A percentile compares a stretch with the other conserved stretches of the same genome.
These are phyloP conservation scores for Aspergillus uvarum DNA, from an alignment of 2,329 filamentous ascomycete genomes.

Conservation along the genomic window DNA sequence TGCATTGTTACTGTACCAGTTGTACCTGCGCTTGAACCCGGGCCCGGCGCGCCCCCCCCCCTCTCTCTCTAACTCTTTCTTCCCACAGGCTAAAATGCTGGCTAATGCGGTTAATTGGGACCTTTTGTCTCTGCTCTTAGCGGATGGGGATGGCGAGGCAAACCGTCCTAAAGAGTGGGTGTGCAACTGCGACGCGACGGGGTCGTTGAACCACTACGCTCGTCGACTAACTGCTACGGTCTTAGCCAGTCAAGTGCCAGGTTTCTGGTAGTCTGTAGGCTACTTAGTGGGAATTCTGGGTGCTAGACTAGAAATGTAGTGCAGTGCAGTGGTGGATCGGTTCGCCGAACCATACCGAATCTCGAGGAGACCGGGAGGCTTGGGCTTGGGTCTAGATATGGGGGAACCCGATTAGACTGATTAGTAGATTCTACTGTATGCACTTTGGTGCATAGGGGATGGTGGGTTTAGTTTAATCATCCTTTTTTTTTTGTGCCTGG, in stretches of 20 bases:
- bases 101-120: background rate
- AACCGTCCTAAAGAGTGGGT: too few relatives aligned
- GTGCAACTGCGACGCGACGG: background rate
- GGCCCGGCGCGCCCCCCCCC: background rate
- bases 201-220: background rate
- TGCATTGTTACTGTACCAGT: background rate
- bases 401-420: background rate
- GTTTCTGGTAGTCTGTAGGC: background rate
- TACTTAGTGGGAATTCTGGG: too few relatives aligned
- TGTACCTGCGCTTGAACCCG: conserved; percentile 7
- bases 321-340: background rate
- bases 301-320: too few relatives aligned
- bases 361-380: conserved; percentile 3
- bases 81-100: background rate
- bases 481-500: background rate
- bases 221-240: background rate
- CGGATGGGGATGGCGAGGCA: background rate
- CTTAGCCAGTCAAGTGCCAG: background rate
- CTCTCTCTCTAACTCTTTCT: too few relatives aligned
- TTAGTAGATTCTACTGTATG: background rate
- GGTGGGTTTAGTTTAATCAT: conserved; percentile 5
- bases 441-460: background rate
- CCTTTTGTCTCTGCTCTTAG: background rate
- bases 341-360: conserved; percentile 1
- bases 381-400: background rate